Conservation (phyloP, 148 eudicot genomes). For the Rheum nobile region DNA sequence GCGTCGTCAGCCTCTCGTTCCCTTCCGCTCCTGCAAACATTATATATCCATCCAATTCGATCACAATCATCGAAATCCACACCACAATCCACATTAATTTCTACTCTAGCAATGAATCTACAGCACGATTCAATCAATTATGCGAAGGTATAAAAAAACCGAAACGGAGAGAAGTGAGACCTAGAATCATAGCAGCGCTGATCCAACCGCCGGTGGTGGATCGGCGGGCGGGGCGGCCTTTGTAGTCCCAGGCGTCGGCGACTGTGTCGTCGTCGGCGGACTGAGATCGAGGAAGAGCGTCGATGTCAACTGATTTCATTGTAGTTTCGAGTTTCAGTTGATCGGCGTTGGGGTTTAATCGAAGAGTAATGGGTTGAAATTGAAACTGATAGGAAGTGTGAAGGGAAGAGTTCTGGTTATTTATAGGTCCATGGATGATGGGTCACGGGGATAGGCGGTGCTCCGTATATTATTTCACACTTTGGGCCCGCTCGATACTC, state of each 20-base stretch:
- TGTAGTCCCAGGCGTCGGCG: slow-evolving; percentile 82
- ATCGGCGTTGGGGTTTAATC: background rate
- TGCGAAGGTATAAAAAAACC: background rate
- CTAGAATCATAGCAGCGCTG: slow-evolving; percentile 79
- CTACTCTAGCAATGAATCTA: too few species aligned
- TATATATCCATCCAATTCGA: background rate
- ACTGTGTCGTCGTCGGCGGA: slow-evolving; percentile 9
- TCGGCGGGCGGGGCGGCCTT: slow-evolving; percentile 51
- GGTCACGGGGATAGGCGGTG: background rate
- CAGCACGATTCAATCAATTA: background rate
- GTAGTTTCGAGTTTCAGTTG: background rate
- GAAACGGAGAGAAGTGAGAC: slow-evolving; percentile 14
- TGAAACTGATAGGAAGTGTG: background rate
- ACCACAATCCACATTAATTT: too few species aligned
- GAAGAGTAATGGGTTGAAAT: background rate
- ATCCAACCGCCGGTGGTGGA: slow-evolving; percentile 75
- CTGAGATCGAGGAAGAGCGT: background rate
- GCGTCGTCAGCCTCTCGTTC: slow-evolving; percentile 69
- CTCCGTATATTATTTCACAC: background rate
- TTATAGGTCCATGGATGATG: background rate
- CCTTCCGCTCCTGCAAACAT: slow-evolving; percentile 48
- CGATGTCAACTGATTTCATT: background rate
- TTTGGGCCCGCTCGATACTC: background rate
- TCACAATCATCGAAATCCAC: background rate
- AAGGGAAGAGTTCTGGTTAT: background rate